Evolutionary conservation across 495 filamentous ascomycete genomes (phyloP), one percentile per base, ranked within the genome.

Genomic region (Neurospora discreta): DNA sequence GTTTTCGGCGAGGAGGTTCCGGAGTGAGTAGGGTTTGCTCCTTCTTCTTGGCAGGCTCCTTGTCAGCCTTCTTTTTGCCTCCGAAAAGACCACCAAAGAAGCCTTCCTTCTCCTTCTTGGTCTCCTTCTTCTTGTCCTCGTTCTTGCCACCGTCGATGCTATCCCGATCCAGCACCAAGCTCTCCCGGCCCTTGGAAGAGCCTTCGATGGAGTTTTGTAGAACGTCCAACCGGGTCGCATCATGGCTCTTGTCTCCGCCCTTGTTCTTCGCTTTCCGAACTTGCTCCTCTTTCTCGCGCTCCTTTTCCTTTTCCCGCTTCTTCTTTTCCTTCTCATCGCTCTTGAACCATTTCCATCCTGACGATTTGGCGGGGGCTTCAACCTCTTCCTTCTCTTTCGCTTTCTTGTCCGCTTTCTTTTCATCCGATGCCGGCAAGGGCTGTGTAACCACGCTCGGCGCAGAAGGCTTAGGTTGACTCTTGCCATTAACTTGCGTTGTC

Each of bases 31-130:
- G 90, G 43, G 92, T 90, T 43, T 86, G 84, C 4, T 90, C 91
- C 71, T 88, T 89, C 71, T 87, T 87, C 82, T 95, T 96, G 65
- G 85, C 82, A 13, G 81, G 80, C 40, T 90, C 88, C 44, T 87
- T 85, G 71, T 92, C 89, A 18, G 88, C 85, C 76, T 91, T 91
- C 81, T 91, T 94, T 75, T 92, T 90, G 26, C 94, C 91, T 38
- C 93, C 92, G 77, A 99, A 98, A 44, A 99, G 87, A 3, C 93
- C 93, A 3, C 93, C 93, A 76, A 99, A 94, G 33, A 97, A 81
- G 65, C 81, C 90, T 41, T 89, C 88, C 77, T 93, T 96, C 73
- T 97, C 95, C 77, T 97, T 97, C 82, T 96, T 97, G 75, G 87
- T 89, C 74, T 96, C 93, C 80, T 94, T 98, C 81, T 89, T 92